Evolutionary conservation across 2,329 filamentous ascomycete genomes (phyloP).

Genomic region (Fusarium sp.): DNA sequence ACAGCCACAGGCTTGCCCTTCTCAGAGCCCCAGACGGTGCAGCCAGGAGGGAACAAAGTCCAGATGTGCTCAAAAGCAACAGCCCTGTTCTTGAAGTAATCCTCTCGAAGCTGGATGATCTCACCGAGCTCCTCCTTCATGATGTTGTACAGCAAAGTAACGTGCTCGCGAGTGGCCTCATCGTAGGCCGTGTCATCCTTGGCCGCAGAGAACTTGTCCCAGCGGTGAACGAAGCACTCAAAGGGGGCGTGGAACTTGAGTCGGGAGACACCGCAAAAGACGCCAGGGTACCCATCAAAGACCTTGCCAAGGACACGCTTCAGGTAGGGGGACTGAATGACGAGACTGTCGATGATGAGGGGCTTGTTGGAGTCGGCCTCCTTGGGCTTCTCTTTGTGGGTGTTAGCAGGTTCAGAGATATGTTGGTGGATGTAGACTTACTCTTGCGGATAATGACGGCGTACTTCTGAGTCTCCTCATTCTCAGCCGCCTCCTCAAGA

Average conservation of each 20-base stretch:
- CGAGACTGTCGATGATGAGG: conserved; percentile 70
- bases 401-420: not conserved
- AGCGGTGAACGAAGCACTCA: conserved; percentile 74
- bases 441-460: conserved; percentile 69
- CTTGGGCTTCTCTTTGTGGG: conserved; percentile 54
- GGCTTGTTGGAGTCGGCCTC: conserved; percentile 70
- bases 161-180: conserved; percentile 56
- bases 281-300: conserved; percentile 68
- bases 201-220: conserved; percentile 60
- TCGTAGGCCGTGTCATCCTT: conserved; percentile 57
- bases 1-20: conserved; percentile 55
- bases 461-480: conserved; percentile 70
- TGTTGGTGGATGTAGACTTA: conserved; percentile 14
- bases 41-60: conserved; percentile 65
- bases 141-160: conserved; percentile 59
- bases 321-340: conserved; percentile 72
- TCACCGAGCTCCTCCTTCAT: conserved; percentile 64
- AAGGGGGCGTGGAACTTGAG: conserved; percentile 72
- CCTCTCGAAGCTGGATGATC: conserved; percentile 61
- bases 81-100: conserved; percentile 65
- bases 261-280: conserved; percentile 69
- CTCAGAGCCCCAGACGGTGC: conserved; percentile 53
- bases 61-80: conserved; percentile 65
- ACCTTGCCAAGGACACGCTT: conserved; percentile 67
- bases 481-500: conserved; percentile 68